A percentile compares a stretch with the other conserved stretches of the same genome.
phyloP scores from a whole-genome alignment of 148 eudicot genomes.

The Arctostaphylos glauca region DNA sequence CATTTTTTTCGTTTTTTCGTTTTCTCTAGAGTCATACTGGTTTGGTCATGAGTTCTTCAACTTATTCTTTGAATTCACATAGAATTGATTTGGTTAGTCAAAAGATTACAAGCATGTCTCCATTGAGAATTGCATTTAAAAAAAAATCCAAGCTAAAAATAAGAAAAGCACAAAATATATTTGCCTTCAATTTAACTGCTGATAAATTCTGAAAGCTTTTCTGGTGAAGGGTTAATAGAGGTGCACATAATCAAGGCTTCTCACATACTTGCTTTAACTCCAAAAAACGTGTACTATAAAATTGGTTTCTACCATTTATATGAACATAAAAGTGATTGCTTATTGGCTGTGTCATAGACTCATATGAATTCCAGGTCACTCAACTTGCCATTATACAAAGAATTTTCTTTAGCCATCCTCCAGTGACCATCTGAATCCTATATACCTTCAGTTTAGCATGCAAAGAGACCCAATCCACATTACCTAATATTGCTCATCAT shows the following conservation, averaged over 20 bases:
- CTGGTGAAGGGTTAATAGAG: constrained; percentile 16
- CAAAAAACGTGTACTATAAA: not conserved
- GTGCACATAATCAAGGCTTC: not conserved
- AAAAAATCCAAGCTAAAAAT: too few species aligned
- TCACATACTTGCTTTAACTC: not conserved
- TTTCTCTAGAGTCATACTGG: too few species aligned
- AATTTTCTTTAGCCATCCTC: not conserved
- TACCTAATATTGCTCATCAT: not conserved
- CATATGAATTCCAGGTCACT: not conserved
- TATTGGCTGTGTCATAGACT: not conserved
- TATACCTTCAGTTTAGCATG: not conserved
- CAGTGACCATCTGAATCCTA: not conserved
- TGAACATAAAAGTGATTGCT: not conserved
- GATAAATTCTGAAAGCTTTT: constrained; percentile 40
- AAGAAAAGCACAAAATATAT: too few species aligned
- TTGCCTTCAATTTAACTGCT: too few species aligned
- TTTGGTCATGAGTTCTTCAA: too few species aligned
- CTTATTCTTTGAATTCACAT: too few species aligned
- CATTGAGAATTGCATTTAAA: too few species aligned
- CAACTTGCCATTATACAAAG: not conserved
- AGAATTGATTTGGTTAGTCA: too few species aligned
- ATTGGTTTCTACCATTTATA: not conserved
- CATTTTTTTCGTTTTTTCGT: too few species aligned
- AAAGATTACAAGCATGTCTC: too few species aligned
- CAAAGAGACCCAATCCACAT: not conserved